Conservation (phyloP, 805 yeast genomes). For the Brettanomyces naardenensis region DNA sequence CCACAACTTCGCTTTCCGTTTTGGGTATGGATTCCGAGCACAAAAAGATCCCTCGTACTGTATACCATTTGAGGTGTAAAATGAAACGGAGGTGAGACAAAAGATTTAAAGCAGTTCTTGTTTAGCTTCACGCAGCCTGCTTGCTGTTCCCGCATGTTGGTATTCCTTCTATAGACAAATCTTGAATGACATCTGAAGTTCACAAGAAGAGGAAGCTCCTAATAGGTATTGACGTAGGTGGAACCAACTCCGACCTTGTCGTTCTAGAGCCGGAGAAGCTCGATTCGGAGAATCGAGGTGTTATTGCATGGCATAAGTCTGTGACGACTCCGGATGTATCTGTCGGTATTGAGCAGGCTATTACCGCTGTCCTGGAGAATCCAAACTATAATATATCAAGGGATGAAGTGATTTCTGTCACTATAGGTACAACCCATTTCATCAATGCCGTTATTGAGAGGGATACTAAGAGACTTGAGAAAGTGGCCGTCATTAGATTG, state of each 20-base stretch:
- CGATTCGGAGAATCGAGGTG: slow-evolving; percentile 21
- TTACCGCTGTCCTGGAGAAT: slow-evolving; percentile 25
- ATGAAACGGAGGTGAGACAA: no score
- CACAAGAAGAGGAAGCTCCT: slow-evolving; percentile 8
- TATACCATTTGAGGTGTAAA: no score
- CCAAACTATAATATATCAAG: slow-evolving; percentile 8
- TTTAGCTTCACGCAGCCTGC: no score
- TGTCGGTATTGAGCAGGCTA: slow-evolving; percentile 33
- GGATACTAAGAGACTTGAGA: slow-evolving; percentile 33
- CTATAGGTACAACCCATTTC: slow-evolving; percentile 46
- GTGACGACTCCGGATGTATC: slow-evolving; percentile 38
- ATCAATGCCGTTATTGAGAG: slow-evolving; percentile 43
- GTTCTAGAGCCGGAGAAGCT: slow-evolving; percentile 30
- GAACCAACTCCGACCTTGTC: slow-evolving; percentile 44
- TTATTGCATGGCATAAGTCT: slow-evolving; percentile 35
- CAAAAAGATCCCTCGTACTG: no score
- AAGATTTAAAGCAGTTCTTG: no score
- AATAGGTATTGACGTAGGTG: slow-evolving; percentile 47
- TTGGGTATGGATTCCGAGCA: no score
- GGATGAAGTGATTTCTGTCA: slow-evolving; percentile 31
- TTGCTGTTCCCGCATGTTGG: no score
- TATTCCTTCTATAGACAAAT: no score
- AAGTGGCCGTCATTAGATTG: slow-evolving; percentile 37
- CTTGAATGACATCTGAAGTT: no score
- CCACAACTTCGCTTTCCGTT: no score